These are phyloP conservation scores for Sordaria brevicollis DNA, from an alignment of 495 filamentous ascomycete species.

Conservation along the genomic window DNA sequence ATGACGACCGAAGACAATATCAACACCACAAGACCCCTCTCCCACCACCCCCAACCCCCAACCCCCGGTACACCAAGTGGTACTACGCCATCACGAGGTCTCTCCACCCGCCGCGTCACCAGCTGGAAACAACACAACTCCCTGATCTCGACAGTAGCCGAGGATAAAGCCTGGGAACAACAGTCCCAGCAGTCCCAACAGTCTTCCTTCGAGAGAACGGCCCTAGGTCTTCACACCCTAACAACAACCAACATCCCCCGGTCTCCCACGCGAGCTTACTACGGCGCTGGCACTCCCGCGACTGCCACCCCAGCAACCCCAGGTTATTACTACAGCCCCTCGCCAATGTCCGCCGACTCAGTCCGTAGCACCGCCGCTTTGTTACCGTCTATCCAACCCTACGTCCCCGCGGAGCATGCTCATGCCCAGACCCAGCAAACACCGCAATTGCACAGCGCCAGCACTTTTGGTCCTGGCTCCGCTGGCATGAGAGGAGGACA, in stretches of 20 bases:
- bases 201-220: background rate
- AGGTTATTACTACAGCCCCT: constrained; percentile 18
- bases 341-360: constrained; percentile 21
- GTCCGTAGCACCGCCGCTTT: constrained; percentile 25
- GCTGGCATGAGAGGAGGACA: background rate
- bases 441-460: constrained; percentile 6
- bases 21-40: background rate
- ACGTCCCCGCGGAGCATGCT: constrained; percentile 30
- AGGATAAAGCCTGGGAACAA: constrained; percentile 4
- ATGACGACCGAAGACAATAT: background rate
- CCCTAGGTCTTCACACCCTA: constrained; percentile 5
- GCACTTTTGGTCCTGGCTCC: constrained; percentile 6
- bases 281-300: background rate
- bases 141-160: constrained; percentile 1
- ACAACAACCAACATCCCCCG: constrained; percentile 10
- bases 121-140: constrained; percentile 10
- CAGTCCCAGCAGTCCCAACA: background rate
- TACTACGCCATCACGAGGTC: no score
- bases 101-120: constrained; percentile 7
- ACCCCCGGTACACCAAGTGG: background rate
- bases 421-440: constrained; percentile 9
- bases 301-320: constrained; percentile 20
- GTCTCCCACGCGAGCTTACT: constrained; percentile 15
- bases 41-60: background rate
- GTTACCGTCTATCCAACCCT: constrained; percentile 24